Evolutionary conservation across 768 basidiomycete genomes (phyloP), one percentile per base, ranked within the genome.

Genomic region (Suillus luteus): DNA sequence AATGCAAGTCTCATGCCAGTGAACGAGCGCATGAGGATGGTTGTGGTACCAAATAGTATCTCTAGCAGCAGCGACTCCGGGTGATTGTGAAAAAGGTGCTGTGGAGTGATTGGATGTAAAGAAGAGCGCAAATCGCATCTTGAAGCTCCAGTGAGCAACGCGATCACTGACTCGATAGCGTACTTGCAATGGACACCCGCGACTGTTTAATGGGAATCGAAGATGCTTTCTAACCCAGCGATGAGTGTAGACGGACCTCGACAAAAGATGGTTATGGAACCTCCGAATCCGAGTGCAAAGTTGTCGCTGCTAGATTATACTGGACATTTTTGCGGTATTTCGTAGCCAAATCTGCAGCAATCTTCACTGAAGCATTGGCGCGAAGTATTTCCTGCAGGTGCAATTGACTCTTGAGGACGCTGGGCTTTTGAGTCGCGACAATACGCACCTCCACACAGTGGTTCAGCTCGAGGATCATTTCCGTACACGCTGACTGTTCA

Each of bases 321-420:
- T 91, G 89, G 60, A 95, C 95, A 77, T 98, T 98, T 77, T 93
- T 89, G 66, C 90, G 83, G 75, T 98, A 97, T 74, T 94, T 95
- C 44, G 86, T 86, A 40, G 91, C 85, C 19, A 98, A 80, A 72
- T 94, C 89, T 3, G 95, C 89, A 0, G 95, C 91, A 44, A 86
- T 88, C 71, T 89, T 88, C 51, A 95, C 86, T 38, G 86, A 86
- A 0, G 85, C 81, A 65, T 95, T 93, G 8, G 92, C 92, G 17
- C 85, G 83, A 48, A 92, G 76, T 69, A 95, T 90, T 76, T 94
- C 91, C 91, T 95, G 71, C 37, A 54, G 15, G 57, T 41, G 22
- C 17, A 46, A 31, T 31, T 10, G 37, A 12, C 15, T 35, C 37
- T 38, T 48, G 17, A 46, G 41, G 22, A 35, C 7, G 37, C 27